Conservation (phyloP, 257 asterid genomes). For the Mentha longifolia region DNA sequence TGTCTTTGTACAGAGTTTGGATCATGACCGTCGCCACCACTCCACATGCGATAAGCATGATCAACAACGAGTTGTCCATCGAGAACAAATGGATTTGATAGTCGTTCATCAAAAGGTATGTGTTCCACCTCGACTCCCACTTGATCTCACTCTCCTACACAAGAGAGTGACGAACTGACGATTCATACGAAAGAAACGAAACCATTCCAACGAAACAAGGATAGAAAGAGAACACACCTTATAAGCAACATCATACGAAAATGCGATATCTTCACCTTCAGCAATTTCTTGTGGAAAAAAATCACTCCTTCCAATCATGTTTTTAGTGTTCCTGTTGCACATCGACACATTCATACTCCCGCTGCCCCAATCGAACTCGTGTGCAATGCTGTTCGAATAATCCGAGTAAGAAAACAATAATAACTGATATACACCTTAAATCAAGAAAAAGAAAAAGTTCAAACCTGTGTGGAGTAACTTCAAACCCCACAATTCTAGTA, state of each 20-base stretch:
- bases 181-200: constrained; percentile 3
- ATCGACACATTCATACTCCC: constrained; percentile 54
- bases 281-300: constrained; percentile 65
- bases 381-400: constrained; percentile 56
- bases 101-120: constrained; percentile 66
- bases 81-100: constrained; percentile 77
- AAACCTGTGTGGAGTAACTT: constrained; percentile 73
- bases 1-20: constrained; percentile 64
- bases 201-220: not conserved
- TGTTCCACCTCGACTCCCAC: constrained; percentile 80
- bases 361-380: constrained; percentile 61
- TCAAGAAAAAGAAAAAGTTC: not conserved
- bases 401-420: not conserved
- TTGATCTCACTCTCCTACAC: constrained; percentile 65
- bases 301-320: constrained; percentile 50
- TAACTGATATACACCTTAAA: not conserved
- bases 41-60: constrained; percentile 66
- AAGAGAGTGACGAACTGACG: too few species aligned
- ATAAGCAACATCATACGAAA: constrained; percentile 62
- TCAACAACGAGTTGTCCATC: constrained; percentile 67
- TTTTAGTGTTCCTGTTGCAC: constrained; percentile 59
- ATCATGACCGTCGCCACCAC: constrained; percentile 79
- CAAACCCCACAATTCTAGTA: constrained; percentile 79
- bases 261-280: constrained; percentile 47
- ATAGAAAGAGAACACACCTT: constrained; percentile 44